Conservation (phyloP, 2,329 filamentous ascomycete species). For the Aspergillus sp. region DNA sequence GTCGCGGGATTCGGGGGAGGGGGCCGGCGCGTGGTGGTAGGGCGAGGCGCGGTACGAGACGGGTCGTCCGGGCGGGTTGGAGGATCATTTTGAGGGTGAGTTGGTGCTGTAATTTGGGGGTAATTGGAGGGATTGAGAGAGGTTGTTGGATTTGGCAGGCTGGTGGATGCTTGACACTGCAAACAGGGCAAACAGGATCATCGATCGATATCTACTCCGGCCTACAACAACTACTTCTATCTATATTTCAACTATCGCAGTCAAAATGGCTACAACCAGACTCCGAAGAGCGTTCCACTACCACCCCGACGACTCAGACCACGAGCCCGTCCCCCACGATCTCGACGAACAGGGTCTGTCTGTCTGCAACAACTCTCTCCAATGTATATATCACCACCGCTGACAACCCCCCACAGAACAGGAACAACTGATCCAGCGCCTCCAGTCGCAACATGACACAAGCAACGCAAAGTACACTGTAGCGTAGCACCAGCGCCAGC, state of each 20-base stretch:
- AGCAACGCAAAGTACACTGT: conserved; percentile 34
- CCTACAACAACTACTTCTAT: conserved; percentile 6
- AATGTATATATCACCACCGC: too few relatives aligned
- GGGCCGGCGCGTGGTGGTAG: too few relatives aligned
- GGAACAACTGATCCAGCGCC: conserved; percentile 29
- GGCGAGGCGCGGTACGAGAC: conserved; percentile 11
- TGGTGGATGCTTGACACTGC: too few relatives aligned
- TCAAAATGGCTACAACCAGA: conserved; percentile 50
- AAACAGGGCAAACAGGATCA: conserved; percentile 10
- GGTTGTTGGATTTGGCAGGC: too few relatives aligned
- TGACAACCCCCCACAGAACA: too few relatives aligned
- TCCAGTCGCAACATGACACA: conserved; percentile 28
- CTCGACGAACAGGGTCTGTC: conserved; percentile 64
- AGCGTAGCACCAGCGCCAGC: conserved; percentile 6
- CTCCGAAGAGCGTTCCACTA: conserved; percentile 72
- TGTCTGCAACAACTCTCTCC: too few relatives aligned
- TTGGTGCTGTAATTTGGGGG: too few relatives aligned
- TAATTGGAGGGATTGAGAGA: too few relatives aligned
- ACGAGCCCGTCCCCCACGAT: conserved; percentile 48
- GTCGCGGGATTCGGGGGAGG: too few relatives aligned
- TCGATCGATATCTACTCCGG: not conserved
- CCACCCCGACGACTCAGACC: conserved; percentile 51
- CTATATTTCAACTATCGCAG: not conserved
- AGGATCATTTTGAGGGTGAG: conserved; percentile 15
- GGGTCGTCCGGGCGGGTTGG: conserved; percentile 9